Evolutionary conservation across 768 basidiomycete genomes (phyloP).

Genomic region (Leccinellum rugosiceps): DNA sequence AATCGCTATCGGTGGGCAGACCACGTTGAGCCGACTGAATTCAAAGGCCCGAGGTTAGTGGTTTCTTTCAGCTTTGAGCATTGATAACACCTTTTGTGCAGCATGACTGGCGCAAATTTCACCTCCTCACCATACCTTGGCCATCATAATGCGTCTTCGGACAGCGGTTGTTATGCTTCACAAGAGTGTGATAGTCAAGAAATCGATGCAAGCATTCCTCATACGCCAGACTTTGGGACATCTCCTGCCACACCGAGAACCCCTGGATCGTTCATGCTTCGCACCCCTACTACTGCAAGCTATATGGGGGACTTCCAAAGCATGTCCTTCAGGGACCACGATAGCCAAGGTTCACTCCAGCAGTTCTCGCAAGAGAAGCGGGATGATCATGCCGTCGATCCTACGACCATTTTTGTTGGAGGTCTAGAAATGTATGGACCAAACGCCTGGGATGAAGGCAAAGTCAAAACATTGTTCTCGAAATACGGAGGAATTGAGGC

Average conservation of each 20-base stretch:
- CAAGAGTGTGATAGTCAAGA: slow-evolving; percentile 34
- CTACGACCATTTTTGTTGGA: slow-evolving; percentile 72
- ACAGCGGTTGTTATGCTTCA: slow-evolving; percentile 13
- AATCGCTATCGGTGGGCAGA: slow-evolving; percentile 22
- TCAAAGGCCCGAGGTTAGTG: slow-evolving; percentile 15
- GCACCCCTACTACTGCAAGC: slow-evolving; percentile 44
- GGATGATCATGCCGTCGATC: slow-evolving; percentile 51
- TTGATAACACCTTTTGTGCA: slow-evolving; percentile 10
- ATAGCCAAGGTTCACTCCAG: slow-evolving; percentile 17
- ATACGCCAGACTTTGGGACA: slow-evolving; percentile 44
- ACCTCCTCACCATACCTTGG: slow-evolving; percentile 13
- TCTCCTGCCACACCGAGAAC: slow-evolving; percentile 53
- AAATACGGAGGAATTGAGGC: slow-evolving; percentile 63
- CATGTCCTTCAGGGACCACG: slow-evolving; percentile 23
- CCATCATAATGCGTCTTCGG: slow-evolving; percentile 14
- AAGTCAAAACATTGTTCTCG: slow-evolving; percentile 54
- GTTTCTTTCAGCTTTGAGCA: neutral
- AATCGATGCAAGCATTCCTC: slow-evolving; percentile 34
- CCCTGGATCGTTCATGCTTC: slow-evolving; percentile 45
- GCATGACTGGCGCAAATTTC: slow-evolving; percentile 9
- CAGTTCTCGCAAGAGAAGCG: slow-evolving; percentile 22
- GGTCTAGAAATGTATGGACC: slow-evolving; percentile 65
- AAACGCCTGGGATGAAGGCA: slow-evolving; percentile 66
- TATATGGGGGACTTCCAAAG: slow-evolving; percentile 35
- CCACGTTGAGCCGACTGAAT: slow-evolving; percentile 11